These are phyloP conservation scores for Beauveria sp. DNA, from an alignment of 2,329 filamentous ascomycete species.

Conservation along the genomic window DNA sequence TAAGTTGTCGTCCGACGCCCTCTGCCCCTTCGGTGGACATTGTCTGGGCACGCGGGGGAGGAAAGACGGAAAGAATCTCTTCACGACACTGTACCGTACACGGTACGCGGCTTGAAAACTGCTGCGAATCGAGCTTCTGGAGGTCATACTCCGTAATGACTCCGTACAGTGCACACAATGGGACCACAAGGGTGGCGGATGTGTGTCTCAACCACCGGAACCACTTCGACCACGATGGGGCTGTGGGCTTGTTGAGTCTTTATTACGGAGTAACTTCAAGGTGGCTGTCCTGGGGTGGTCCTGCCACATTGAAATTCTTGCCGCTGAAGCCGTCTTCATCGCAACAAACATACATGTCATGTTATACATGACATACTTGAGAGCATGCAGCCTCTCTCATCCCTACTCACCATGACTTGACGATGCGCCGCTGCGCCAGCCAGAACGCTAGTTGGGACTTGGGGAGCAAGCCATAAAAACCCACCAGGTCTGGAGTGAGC, in stretches of 20 bases:
- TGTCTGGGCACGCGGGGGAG: conserved; percentile 2
- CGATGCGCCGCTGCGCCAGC: too few relatives aligned
- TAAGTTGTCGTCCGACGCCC: neutral
- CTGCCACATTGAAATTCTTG: neutral
- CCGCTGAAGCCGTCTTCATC: neutral
- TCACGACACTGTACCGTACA: neutral
- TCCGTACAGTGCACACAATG: neutral
- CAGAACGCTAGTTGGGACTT: too few relatives aligned
- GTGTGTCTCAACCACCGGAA: neutral
- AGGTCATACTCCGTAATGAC: neutral
- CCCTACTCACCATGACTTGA: too few relatives aligned
- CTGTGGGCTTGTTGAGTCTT: conserved; percentile 3
- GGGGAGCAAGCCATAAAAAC: too few relatives aligned
- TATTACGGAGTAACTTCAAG: neutral
- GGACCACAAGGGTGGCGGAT: neutral
- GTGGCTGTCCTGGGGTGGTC: conserved; percentile 2
- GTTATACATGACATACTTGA: too few relatives aligned
- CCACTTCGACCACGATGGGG: conserved; percentile 3
- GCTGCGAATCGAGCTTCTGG: too few relatives aligned
- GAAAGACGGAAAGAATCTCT: neutral
- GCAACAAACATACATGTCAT: neutral
- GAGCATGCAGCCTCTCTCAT: too few relatives aligned
- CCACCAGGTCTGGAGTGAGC: too few relatives aligned
- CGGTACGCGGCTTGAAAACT: neutral
- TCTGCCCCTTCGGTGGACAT: neutral